phyloP scores from a whole-genome alignment of 345 rosid species.

The Stellera chamaejasme region DNA sequence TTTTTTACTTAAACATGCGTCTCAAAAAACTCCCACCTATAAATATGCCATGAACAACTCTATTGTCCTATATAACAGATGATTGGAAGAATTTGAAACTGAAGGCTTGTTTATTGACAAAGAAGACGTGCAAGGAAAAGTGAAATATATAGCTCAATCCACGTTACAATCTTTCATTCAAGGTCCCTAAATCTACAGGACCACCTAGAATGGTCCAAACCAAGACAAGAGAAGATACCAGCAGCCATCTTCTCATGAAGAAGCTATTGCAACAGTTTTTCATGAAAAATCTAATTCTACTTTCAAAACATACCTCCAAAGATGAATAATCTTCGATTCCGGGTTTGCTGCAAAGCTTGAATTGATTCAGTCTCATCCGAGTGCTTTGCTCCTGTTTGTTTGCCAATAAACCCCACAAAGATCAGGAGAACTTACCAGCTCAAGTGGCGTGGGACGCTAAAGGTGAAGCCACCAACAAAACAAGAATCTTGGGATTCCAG shows the following conservation, averaged over 20 bases:
- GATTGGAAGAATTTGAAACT: neutral
- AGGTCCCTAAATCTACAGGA: neutral
- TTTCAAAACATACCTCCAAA: neutral
- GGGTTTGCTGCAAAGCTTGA: neutral
- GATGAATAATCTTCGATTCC: neutral
- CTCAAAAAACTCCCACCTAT: neutral
- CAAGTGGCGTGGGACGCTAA: neutral
- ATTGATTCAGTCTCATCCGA: neutral
- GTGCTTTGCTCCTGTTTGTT: neutral
- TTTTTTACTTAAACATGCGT: neutral
- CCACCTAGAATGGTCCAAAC: neutral
- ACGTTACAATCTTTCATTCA: neutral
- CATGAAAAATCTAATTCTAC: neutral
- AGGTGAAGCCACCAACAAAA: neutral
- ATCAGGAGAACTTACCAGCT: neutral
- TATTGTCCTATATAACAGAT: too few relatives aligned
- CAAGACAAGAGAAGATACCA: neutral
- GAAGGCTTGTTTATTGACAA: neutral
- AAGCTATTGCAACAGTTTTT: neutral
- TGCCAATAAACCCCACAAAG: neutral
- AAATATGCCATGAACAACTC: too few relatives aligned
- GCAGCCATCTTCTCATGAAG: neutral
- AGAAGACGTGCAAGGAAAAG: neutral
- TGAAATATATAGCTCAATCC: neutral
- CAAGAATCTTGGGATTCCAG: conserved; percentile 5